phyloP scores from a whole-genome alignment of 192 early-diverging fungal species.

The Backusella circina region DNA sequence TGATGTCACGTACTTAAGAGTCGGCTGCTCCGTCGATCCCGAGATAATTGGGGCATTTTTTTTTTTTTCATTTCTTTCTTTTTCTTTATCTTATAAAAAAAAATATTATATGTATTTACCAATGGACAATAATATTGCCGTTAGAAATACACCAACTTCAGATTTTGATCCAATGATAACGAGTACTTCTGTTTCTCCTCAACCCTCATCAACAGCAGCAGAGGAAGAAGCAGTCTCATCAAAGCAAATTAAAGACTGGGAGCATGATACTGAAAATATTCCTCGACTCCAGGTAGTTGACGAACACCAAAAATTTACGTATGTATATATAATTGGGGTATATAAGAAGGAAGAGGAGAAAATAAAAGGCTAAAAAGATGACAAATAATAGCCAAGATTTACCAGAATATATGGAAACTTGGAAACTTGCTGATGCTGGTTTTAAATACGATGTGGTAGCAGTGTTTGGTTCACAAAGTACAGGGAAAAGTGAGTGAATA shows the following conservation, averaged over 20 bases:
- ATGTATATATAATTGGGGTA: slow-evolving; percentile 13
- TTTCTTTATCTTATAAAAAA: not conserved
- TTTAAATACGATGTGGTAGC: slow-evolving; percentile 97
- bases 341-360: not conserved
- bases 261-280: slow-evolving; percentile 21
- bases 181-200: not conserved
- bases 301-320: slow-evolving; percentile 82
- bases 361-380: not conserved
- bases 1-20: not conserved
- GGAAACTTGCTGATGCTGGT: slow-evolving; percentile 76
- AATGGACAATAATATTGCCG: not conserved
- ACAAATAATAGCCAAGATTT: slow-evolving; percentile 54
- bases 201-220: not conserved
- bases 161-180: not conserved
- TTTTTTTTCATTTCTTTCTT: not conserved
- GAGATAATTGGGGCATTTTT: not conserved
- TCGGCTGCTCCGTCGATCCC: not conserved
- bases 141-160: not conserved
- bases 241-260: slow-evolving; percentile 16
- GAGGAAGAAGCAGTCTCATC: not conserved
- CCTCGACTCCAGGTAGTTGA: slow-evolving; percentile 71
- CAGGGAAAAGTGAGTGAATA: slow-evolving; percentile 81
- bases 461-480: slow-evolving; percentile 98
- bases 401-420: slow-evolving; percentile 76
- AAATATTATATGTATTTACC: not conserved